A percentile compares a stretch with the other conserved stretches of the same genome.
Evolutionary conservation across 2,329 filamentous ascomycete species (phyloP).

Genomic region (Xylaria sp.): DNA sequence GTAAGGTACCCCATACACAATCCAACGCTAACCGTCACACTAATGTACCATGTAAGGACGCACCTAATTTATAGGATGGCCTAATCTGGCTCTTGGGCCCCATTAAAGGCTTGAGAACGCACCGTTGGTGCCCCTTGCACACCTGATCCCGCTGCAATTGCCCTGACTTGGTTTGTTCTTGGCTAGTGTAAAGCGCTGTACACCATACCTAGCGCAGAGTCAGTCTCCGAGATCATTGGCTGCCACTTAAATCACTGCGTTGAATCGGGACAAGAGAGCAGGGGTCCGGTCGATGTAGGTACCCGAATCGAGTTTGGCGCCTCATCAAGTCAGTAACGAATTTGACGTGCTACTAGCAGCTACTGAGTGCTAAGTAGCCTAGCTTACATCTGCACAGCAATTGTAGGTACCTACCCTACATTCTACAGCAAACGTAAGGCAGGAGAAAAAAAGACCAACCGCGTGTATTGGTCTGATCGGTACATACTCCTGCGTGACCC

Average conservation of each 20-base stretch:
- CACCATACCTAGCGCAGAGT: conserved; percentile 1
- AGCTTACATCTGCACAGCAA: neutral
- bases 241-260: conserved; percentile 32
- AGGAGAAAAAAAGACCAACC: conserved; percentile 19
- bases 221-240: conserved; percentile 26
- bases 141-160: conserved; percentile 19
- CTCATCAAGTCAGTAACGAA: conserved; percentile 10
- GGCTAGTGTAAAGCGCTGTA: conserved; percentile 12
- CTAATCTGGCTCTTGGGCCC: conserved; percentile 24
- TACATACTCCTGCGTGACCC: conserved; percentile 24
- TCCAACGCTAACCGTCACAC: neutral
- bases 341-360: conserved; percentile 21
- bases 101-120: conserved; percentile 10
- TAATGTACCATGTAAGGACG: conserved; percentile 13
- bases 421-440: neutral
- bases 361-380: neutral
- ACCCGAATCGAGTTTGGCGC: conserved; percentile 24
- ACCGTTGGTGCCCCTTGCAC: conserved; percentile 16
- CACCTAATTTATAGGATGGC: conserved; percentile 5
- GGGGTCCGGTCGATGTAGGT: conserved; percentile 9
- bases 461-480: conserved; percentile 1
- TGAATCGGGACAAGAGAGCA: conserved; percentile 31
- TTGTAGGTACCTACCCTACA: neutral
- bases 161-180: conserved; percentile 17
- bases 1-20: neutral